phyloP scores from a whole-genome alignment of 2,329 filamentous ascomycete species.

The Claviceps pusilla region DNA sequence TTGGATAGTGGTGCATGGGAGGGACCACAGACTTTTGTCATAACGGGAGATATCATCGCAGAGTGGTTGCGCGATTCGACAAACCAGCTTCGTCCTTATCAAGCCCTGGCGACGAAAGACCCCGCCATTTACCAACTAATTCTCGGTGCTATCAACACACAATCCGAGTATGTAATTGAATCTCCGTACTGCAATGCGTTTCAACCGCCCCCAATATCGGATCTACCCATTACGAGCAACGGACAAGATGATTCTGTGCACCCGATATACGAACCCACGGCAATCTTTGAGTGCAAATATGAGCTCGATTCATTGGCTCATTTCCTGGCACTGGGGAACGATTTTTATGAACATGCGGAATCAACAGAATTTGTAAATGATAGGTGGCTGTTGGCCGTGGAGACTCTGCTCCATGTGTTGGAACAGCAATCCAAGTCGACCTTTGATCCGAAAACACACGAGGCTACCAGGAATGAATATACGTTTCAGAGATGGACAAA shows the following conservation, averaged over 20 bases:
- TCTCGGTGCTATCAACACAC: conserved; percentile 87
- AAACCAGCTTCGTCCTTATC: conserved; percentile 86
- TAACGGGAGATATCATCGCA: conserved; percentile 83
- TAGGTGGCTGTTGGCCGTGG: conserved; percentile 65
- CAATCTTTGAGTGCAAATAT: conserved; percentile 97
- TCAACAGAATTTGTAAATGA: conserved; percentile 64
- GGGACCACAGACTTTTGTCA: conserved; percentile 81
- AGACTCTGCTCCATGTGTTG: conserved; percentile 59
- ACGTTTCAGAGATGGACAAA: conserved; percentile 73
- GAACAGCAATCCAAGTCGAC: conserved; percentile 67
- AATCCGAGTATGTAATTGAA: conserved; percentile 85
- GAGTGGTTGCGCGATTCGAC: conserved; percentile 88
- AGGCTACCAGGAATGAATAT: conserved; percentile 60
- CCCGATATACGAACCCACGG: conserved; percentile 65
- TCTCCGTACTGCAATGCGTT: conserved; percentile 98
- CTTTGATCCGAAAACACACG: conserved; percentile 53
- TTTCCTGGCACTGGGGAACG: conserved; percentile 72
- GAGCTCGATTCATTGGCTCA: conserved; percentile 90
- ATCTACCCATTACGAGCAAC: conserved; percentile 55
- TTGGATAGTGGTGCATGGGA: conserved; percentile 53
- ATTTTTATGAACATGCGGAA: conserved; percentile 68
- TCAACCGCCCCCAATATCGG: conserved; percentile 77
- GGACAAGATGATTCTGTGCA: conserved; percentile 76
- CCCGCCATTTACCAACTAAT: conserved; percentile 64
- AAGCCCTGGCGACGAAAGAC: conserved; percentile 69